Base-by-base conservation (phyloP, 257 asterid species). In the Ehretia macrophylla region DNA sequence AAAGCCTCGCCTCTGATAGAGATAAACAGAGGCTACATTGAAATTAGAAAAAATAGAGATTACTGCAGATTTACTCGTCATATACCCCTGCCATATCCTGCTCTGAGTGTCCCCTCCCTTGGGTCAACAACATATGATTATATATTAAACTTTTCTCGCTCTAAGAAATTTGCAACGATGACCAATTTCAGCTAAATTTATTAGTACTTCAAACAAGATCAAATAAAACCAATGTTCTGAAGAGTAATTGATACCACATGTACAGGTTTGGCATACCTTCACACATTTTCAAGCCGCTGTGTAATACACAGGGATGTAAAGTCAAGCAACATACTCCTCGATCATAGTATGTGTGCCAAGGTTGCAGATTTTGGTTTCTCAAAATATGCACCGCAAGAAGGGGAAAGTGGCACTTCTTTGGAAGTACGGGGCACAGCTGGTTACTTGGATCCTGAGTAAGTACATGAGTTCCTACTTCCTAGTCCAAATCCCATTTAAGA, bases 381-480 rank as follows among this genome's bases (percentile, higher is more conserved):
- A 49, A 89, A 89, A 72, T 89, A 89, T 62, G 95, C 95, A 65
- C 85, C 97, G 40, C 97, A 89, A 65, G 95, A 89, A 75, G 97
- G 91, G 59, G 97, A 89, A 51, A 89, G 95, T 51, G 83, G 78
- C 58, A 83, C 94, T 61, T 86, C 95, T 56, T 55, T 79, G 52
- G 95, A 87, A 87, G 90, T 87, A 59, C 73, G 82, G 48, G 85
- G 92, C 4, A 85, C 96, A 14, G 96, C 95, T n/a, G 96, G 96
- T 59, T 88, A 88, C 80, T 69, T 88, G 74, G 95, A 88, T 68
- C 96, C 96, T 14, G 96, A 79, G 79, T 80, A 79, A 84, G 97
- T 80, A 71, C n/a, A n/a, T 12, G 32, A 14, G 18, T 6, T n/a
- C n/a, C n/a, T n/a, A n/a, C n/a, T n/a, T 59, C 52, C 23, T 14